Base-by-base conservation (phyloP, 106 monocot species). In the Dactylorhiza incarnata region DNA sequence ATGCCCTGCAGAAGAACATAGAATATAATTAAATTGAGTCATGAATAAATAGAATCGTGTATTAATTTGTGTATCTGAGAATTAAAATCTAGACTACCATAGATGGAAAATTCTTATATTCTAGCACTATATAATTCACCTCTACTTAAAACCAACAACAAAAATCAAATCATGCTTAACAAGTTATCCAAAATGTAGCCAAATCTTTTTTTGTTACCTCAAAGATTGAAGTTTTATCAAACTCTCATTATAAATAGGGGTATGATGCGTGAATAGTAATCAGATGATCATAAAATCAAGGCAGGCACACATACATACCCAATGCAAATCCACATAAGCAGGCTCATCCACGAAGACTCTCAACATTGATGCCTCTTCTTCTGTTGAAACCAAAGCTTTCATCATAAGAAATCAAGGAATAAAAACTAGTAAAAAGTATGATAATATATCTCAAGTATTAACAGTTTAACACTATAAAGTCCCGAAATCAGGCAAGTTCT, bases 291-390 rank as follows among this genome's bases (percentile, higher is more conserved):
- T 47, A 74, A 37, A 50, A 51, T 5, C 6, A 54, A 52, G 53
- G 49, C 68, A 25, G 49, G 45, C 11, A 17, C 37, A 71, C 23
- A 63, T 71, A 75, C 85, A 53, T 87, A 97, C 96, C 96, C 96
- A 97, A 54, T 97, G 96, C 48, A 97, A 78, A 87, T 97, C 93
- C 45, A 83, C 75, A 80, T 90, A 96, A 71, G 74, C 68, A 84
- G 95, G 90, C 76, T 96, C 85, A 73, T 96, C 95, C 20, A 96
- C 77, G 50, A 82, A 90, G 26, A 84, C 46, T 74, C 95, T 90
- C 48, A 93, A 72, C 76, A 82, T 74, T 48, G 81, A 73, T 73
- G 86, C 89, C 75, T 93, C 96, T 68, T 93, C 93, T 25, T 90
- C 94, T 94, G 90, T 75, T 45, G 13, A 65, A 65, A 45, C 43